Evolutionary conservation across 2,329 filamentous ascomycete genomes (phyloP).

Genomic region (Fusarium foetens): DNA sequence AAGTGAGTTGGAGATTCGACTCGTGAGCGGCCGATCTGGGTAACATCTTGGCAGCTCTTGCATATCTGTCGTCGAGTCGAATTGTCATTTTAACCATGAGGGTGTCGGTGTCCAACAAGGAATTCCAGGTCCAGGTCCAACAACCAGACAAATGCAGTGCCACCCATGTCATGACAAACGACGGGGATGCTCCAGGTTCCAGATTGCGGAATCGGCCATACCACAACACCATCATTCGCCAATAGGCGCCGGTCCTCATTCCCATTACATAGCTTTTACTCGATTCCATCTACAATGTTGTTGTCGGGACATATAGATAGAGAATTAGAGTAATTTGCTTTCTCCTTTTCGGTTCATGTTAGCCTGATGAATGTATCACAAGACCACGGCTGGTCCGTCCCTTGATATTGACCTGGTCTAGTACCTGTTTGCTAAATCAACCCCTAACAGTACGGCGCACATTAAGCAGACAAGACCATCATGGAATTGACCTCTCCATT

Average conservation of each 20-base stretch:
- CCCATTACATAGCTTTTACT: constrained; percentile 46
- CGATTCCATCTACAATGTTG: constrained; percentile 43
- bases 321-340: constrained; percentile 14
- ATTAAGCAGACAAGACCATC: not conserved
- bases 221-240: constrained; percentile 36
- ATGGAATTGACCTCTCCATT: not conserved
- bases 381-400: constrained; percentile 43
- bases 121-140: not conserved
- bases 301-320: constrained; percentile 9
- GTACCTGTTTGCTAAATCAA: constrained; percentile 37
- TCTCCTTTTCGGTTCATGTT: constrained; percentile 31
- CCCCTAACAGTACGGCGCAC: constrained; percentile 23
- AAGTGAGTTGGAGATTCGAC: constrained; percentile 10
- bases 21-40: constrained; percentile 23
- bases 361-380: constrained; percentile 36
- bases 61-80: constrained; percentile 15
- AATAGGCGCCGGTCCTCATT: constrained; percentile 40
- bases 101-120: constrained; percentile 10
- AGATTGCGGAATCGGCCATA: constrained; percentile 38
- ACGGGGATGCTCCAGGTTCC: constrained; percentile 29
- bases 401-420: constrained; percentile 21
- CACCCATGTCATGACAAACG: constrained; percentile 32
- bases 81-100: constrained; percentile 10
- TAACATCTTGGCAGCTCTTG: constrained; percentile 22
- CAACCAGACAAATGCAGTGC: constrained; percentile 19